Percentiles rank a stretch among this genome's conserved stretches.
Evolutionary conservation across 257 asterid genomes (phyloP).

Genomic region (Salvia rosmarinus): DNA sequence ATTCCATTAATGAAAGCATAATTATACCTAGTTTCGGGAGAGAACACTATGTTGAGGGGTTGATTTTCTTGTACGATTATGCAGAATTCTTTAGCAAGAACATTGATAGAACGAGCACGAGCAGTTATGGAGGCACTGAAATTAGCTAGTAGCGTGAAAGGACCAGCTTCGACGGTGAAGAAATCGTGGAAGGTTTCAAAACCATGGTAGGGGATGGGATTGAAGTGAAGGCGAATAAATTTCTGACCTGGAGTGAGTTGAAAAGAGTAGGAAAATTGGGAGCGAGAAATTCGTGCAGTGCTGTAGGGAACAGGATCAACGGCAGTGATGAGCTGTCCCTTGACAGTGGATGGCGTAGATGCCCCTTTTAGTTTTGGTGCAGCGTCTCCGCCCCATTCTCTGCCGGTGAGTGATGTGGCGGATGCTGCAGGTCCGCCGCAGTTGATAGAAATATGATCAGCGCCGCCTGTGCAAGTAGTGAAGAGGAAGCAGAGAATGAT

Average conservation of each 20-base stretch:
- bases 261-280: constrained; percentile 47
- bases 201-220: constrained; percentile 36
- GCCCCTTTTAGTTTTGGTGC: constrained; percentile 33
- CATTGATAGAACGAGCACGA: constrained; percentile 39
- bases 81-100: constrained; percentile 59
- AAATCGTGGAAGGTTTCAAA: constrained; percentile 32
- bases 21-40: constrained; percentile 36
- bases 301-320: constrained; percentile 41
- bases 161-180: constrained; percentile 51
- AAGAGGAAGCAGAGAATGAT: constrained; percentile 16
- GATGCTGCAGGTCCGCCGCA: constrained; percentile 45
- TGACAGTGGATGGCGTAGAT: constrained; percentile 28
- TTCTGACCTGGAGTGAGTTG: constrained; percentile 53
- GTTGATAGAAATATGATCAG: constrained; percentile 38
- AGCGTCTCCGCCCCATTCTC: constrained; percentile 39
- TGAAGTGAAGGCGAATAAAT: constrained; percentile 53
- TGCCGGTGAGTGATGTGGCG: constrained; percentile 27
- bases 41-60: constrained; percentile 45
- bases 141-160: constrained; percentile 46
- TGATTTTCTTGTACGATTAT: constrained; percentile 36
- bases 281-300: constrained; percentile 46
- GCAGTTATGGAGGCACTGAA: constrained; percentile 54
- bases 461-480: not conserved
- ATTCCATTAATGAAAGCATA: constrained; percentile 64
- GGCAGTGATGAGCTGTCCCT: not conserved